Percentiles rank a stretch among this genome's conserved stretches.
Conservation (phyloP, 768 basidiomycete species). For the Leccinum ochraceum region DNA sequence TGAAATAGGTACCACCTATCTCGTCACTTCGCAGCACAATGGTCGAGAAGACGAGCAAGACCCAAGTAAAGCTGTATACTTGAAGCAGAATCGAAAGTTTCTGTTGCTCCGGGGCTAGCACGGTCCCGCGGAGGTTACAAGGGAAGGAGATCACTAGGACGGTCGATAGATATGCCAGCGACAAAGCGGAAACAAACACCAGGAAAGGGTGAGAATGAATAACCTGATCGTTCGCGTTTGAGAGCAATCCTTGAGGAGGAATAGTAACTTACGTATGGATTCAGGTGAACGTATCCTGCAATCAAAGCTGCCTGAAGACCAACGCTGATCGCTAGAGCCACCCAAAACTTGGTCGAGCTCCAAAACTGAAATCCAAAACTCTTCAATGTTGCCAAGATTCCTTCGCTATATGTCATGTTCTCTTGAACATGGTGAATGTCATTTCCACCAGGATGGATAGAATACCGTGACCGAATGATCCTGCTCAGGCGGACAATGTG, state of each 20-base stretch:
- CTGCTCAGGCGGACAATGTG: slow-evolving; percentile 26
- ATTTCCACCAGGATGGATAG: slow-evolving; percentile 3
- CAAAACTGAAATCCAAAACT: slow-evolving; percentile 37
- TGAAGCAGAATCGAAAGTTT: slow-evolving; percentile 54
- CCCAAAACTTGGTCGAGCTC: slow-evolving; percentile 64
- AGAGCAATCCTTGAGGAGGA: neutral
- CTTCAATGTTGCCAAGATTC: slow-evolving; percentile 28
- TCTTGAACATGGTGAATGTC: slow-evolving; percentile 1
- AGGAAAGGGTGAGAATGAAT: slow-evolving; percentile 58
- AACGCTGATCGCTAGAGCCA: slow-evolving; percentile 48
- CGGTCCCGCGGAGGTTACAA: slow-evolving; percentile 24
- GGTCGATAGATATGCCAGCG: slow-evolving; percentile 50
- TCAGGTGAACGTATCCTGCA: slow-evolving; percentile 51
- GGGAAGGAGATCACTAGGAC: slow-evolving; percentile 43
- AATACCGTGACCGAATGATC: slow-evolving; percentile 15
- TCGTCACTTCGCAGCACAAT: slow-evolving; percentile 41
- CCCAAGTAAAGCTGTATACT: slow-evolving; percentile 58
- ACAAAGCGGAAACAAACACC: slow-evolving; percentile 50
- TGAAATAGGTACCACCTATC: slow-evolving; percentile 57
- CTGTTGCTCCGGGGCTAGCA: slow-evolving; percentile 40
- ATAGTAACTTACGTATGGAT: slow-evolving; percentile 56
- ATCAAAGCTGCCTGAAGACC: slow-evolving; percentile 51
- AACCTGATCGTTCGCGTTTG: slow-evolving; percentile 42
- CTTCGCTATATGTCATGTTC: slow-evolving; percentile 10
- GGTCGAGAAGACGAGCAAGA: slow-evolving; percentile 54